Conservation (phyloP, 768 basidiomycete species). For the Fomitopsis pulvina region DNA sequence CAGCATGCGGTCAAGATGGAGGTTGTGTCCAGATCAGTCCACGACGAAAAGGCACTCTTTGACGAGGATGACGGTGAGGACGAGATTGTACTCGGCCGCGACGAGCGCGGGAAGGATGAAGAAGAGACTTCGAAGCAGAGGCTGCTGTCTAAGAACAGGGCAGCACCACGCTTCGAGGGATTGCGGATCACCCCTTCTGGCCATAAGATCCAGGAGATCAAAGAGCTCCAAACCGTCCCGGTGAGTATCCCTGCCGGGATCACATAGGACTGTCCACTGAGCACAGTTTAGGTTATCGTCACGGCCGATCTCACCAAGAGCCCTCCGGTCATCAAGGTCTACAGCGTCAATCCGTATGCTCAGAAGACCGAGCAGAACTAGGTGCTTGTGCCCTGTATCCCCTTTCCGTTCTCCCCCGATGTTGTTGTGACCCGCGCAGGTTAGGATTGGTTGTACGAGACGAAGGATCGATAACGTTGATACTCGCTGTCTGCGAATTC, state of each 20-base stretch:
- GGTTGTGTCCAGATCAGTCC: conserved; percentile 74
- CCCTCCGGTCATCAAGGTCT: conserved; percentile 95
- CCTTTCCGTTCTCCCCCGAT: neutral
- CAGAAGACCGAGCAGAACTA: conserved; percentile 39
- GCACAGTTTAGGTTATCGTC: conserved; percentile 68
- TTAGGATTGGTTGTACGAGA: conserved; percentile 16
- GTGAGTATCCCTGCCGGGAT: conserved; percentile 40
- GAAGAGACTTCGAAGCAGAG: conserved; percentile 74
- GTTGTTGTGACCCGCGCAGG: conserved; percentile 3
- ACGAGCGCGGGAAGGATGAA: conserved; percentile 29
- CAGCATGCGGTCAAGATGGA: conserved; percentile 91
- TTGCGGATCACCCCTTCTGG: conserved; percentile 63
- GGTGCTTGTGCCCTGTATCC: conserved; percentile 1
- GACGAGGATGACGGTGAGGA: conserved; percentile 76
- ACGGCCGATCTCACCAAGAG: conserved; percentile 94
- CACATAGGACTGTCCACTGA: neutral
- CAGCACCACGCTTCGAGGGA: conserved; percentile 78
- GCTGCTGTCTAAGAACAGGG: conserved; percentile 66
- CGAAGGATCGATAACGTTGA: conserved; percentile 2
- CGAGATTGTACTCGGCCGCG: conserved; percentile 72
- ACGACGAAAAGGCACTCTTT: conserved; percentile 84
- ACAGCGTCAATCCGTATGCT: conserved; percentile 90
- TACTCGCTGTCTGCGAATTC: conserved; percentile 1
- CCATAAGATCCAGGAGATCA: conserved; percentile 95
- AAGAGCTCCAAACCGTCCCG: conserved; percentile 88